A percentile compares a stretch with the other conserved stretches of the same genome.
phyloP scores from a whole-genome alignment of 106 monocot species.

The Posidonia australis region DNA sequence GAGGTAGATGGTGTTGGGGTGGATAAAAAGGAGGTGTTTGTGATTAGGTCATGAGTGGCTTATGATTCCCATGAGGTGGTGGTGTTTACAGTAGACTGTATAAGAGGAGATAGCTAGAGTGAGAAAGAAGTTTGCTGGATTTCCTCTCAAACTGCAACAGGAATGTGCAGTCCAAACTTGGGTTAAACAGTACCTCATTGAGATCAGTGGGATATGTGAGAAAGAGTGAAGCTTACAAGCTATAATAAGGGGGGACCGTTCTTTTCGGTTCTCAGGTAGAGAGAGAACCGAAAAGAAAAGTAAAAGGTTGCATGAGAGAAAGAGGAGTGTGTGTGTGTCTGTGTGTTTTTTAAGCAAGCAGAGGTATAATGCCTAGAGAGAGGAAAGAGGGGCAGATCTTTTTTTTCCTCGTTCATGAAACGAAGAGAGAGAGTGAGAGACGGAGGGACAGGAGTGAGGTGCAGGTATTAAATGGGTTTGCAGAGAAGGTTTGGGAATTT shows the following conservation, averaged over 20 bases:
- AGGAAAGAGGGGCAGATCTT: too few relatives aligned
- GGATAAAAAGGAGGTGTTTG: not conserved
- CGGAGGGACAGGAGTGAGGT: too few relatives aligned
- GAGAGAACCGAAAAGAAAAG: not conserved
- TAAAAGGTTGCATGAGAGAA: not conserved
- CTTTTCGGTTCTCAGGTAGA: too few relatives aligned
- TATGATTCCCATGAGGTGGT: slow-evolving; percentile 9
- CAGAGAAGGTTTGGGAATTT: not conserved
- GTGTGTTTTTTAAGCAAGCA: too few relatives aligned
- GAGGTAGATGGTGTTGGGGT: not conserved
- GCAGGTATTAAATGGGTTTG: too few relatives aligned
- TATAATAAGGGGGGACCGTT: not conserved
- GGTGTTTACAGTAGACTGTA: not conserved
- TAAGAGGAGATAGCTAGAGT: too few relatives aligned
- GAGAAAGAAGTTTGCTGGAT: not conserved
- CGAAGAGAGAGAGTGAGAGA: too few relatives aligned
- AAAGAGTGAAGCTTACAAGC: not conserved
- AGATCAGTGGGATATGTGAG: not conserved
- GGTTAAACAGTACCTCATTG: not conserved
- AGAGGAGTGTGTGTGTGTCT: not conserved
- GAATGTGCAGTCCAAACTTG: slow-evolving; percentile 5
- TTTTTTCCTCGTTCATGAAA: too few relatives aligned
- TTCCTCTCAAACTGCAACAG: slow-evolving; percentile 4
- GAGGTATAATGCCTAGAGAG: too few relatives aligned
- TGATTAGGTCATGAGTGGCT: slow-evolving; percentile 21